Conservation (phyloP, 108 stramenopile species). For the Nitzschia putrida region DNA sequence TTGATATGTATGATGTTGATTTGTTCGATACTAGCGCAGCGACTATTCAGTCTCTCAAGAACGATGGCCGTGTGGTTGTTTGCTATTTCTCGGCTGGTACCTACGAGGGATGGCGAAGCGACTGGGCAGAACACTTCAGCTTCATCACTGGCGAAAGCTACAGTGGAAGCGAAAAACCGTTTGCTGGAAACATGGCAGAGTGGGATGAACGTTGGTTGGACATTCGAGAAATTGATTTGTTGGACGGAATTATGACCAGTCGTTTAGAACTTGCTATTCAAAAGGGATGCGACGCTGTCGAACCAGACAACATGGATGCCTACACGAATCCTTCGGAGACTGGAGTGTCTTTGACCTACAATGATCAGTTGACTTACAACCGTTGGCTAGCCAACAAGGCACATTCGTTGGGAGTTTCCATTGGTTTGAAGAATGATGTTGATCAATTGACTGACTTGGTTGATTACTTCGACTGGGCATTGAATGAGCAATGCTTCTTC, state of each 20-base stretch:
- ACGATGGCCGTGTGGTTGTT: neutral
- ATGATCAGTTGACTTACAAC: neutral
- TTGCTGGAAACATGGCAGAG: constrained; percentile 3
- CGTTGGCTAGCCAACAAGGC: neutral
- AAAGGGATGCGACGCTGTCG: constrained; percentile 36
- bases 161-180: neutral
- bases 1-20: neutral
- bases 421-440: constrained; percentile 36
- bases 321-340: constrained; percentile 22
- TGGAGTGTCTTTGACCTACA: constrained; percentile 5
- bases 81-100: neutral
- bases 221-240: constrained; percentile 6
- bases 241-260: constrained; percentile 20
- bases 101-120: neutral
- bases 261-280: constrained; percentile 21
- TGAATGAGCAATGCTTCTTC: constrained; percentile 41
- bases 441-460: constrained; percentile 15
- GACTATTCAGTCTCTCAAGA: neutral
- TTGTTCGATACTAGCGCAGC: neutral
- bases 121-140: neutral
- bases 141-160: neutral
- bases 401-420: neutral
- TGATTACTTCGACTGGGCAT: constrained; percentile 34
- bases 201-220: neutral
- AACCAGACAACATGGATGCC: constrained; percentile 40